A percentile compares a stretch with the other conserved stretches of the same genome.
Conservation (phyloP, 2,329 filamentous ascomycete species). For the Pseudogymnoascus sp. region DNA sequence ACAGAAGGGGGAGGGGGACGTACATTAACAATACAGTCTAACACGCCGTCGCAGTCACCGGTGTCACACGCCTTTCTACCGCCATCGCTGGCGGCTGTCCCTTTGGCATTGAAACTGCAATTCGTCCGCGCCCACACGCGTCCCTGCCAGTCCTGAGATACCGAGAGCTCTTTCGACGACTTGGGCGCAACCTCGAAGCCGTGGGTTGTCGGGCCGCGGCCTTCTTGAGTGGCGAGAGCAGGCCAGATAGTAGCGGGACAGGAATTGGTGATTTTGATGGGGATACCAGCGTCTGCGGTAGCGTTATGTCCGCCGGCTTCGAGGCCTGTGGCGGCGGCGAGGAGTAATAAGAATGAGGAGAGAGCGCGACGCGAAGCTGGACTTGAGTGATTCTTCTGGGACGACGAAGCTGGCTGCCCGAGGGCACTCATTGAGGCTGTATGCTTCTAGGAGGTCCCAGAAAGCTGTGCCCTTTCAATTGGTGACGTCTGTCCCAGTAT, state of each 20-base stretch:
- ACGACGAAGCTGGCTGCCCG: background rate
- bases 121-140: constrained; percentile 79
- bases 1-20: constrained; percentile 26
- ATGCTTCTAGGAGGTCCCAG: background rate
- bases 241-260: constrained; percentile 68
- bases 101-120: constrained; percentile 63
- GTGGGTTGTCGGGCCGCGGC: constrained; percentile 54
- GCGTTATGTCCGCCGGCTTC: constrained; percentile 14
- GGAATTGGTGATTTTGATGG: constrained; percentile 50
- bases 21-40: constrained; percentile 63
- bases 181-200: constrained; percentile 60
- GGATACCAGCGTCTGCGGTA: constrained; percentile 14
- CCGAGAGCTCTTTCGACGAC: constrained; percentile 50
- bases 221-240: constrained; percentile 63
- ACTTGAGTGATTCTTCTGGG: background rate
- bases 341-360: background rate
- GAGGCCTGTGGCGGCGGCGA: constrained; percentile 22
- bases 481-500: background rate
- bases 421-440: background rate
- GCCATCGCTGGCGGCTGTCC: constrained; percentile 42
- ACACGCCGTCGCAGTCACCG: constrained; percentile 64
- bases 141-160: constrained; percentile 69
- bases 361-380: background rate
- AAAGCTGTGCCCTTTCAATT: background rate
- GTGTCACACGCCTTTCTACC: constrained; percentile 56